Evolutionary conservation across 2,329 filamentous ascomycete genomes (phyloP), one percentile per base, ranked within the genome.

Genomic region (Ramularia endophylla): DNA sequence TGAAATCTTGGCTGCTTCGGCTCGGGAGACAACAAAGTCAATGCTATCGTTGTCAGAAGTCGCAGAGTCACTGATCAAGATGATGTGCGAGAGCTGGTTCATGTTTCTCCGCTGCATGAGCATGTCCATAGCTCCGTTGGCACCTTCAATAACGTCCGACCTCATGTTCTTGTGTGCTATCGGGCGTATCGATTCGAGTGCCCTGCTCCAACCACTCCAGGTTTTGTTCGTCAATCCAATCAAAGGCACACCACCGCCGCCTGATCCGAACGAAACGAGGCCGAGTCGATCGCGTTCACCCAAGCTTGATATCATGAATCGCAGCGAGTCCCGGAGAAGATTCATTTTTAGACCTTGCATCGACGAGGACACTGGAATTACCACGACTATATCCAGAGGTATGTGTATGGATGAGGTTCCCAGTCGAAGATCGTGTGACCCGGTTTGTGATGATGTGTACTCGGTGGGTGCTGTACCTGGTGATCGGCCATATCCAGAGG

Each of bases 321-420:
- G 87, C 27, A 98, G 74, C 0, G 90, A 85, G 64, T 98, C 92
- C 30, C 88, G 82, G 11, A 98, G 79, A 1, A 98, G 74, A 47
- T 90, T 94, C 60, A 97, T 95, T 69, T 98, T 98, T 46, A 98
- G 78, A n/a, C 92, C 92, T 65, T 97, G 92, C 90, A 97, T 98
- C 0, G 92, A 97, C 1, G 90, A 94, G 0, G 92, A 97, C 5
- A 98, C 88, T 0, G 92, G 92, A 25, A 98, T 89, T 16, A 98
- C 92, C 1, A 97, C 87, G 0, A 98, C 90, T 20, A 98, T 81
- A 59, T 98, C 92, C 40, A 97, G 79, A 2, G 92, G 90, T 12
- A 97, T 87, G 60, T 98, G 92, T 35, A 90, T 63, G 5, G 82
- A 77, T 15, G 69, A 34, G 48, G 67, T 47, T 65, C 67, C 41